phyloP scores from a whole-genome alignment of 2,329 filamentous ascomycete species.

The Fusarium sp. region DNA sequence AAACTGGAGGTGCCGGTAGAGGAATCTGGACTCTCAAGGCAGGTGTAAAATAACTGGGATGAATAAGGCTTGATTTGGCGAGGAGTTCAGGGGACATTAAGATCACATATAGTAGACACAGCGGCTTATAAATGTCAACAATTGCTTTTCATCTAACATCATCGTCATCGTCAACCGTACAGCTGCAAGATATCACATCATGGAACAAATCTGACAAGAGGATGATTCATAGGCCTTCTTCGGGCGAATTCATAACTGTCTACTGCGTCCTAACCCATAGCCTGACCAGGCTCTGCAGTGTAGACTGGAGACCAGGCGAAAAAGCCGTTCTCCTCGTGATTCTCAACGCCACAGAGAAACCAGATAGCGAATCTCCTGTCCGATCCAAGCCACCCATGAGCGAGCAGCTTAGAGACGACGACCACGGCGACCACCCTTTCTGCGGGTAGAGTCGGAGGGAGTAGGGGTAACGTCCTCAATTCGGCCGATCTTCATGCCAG shows the following conservation, averaged over 20 bases:
- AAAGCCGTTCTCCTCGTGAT: constrained; percentile 76
- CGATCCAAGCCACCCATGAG: constrained; percentile 43
- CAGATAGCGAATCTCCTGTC: constrained; percentile 55
- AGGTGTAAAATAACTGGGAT: constrained; percentile 1
- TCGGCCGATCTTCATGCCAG: constrained; percentile 99
- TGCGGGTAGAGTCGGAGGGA: constrained; percentile 98
- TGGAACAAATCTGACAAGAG: constrained; percentile 43
- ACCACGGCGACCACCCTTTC: constrained; percentile 99
- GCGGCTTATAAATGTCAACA: not conserved
- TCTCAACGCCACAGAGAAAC: constrained; percentile 71
- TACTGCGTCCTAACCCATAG: constrained; percentile 46
- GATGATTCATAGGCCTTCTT: constrained; percentile 54
- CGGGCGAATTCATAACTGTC: constrained; percentile 55
- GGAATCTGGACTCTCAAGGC: constrained; percentile 62
- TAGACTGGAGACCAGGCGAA: constrained; percentile 70
- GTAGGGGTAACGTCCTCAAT: constrained; percentile 99
- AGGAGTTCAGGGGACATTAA: constrained; percentile 24
- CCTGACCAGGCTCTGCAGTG: constrained; percentile 53
- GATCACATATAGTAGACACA: constrained; percentile 8
- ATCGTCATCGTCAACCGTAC: constrained; percentile 20
- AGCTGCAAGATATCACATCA: constrained; percentile 26
- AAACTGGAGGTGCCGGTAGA: constrained; percentile 60
- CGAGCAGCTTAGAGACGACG: constrained; percentile 85
- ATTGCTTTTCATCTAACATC: constrained; percentile 7
- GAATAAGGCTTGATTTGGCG: constrained; percentile 4